Evolutionary conservation across 768 basidiomycete genomes (phyloP).

Genomic region (Sporobolomyces phaffii): DNA sequence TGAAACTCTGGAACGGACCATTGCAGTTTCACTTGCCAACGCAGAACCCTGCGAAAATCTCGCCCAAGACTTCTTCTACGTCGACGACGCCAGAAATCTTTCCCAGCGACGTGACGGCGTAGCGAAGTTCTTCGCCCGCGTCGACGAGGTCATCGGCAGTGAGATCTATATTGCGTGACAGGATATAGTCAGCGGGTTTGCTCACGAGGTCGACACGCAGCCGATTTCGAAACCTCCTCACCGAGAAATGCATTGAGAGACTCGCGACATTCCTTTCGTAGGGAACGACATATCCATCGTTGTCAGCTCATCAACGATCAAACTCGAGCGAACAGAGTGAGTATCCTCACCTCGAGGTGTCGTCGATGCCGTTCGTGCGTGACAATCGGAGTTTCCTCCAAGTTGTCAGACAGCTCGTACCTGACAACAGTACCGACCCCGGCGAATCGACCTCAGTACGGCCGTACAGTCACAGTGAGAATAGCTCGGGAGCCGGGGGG

Average conservation of each 20-base stretch:
- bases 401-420: slow-evolving; percentile 39
- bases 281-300: neutral
- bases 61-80: slow-evolving; percentile 75
- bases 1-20: no score
- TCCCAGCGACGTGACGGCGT: slow-evolving; percentile 76
- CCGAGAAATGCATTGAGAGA: slow-evolving; percentile 58
- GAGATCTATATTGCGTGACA: slow-evolving; percentile 45
- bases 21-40: slow-evolving; percentile 62
- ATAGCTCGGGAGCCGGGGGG: no score
- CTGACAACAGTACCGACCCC: slow-evolving; percentile 6
- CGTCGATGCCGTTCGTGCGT: slow-evolving; percentile 73
- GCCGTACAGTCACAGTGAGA: no score
- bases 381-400: slow-evolving; percentile 57
- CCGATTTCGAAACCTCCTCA: slow-evolving; percentile 46
- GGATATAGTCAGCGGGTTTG: no score
- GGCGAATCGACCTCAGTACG: neutral
- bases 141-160: slow-evolving; percentile 67
- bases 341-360: slow-evolving; percentile 55
- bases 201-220: no score
- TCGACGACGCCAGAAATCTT: slow-evolving; percentile 73
- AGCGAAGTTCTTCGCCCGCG: slow-evolving; percentile 79
- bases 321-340: neutral
- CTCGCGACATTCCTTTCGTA: slow-evolving; percentile 13
- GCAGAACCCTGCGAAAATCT: slow-evolving; percentile 78
- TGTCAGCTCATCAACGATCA: no score